Conservation (phyloP, 2,329 filamentous ascomycete species). For the Xylariaceae sp. region DNA sequence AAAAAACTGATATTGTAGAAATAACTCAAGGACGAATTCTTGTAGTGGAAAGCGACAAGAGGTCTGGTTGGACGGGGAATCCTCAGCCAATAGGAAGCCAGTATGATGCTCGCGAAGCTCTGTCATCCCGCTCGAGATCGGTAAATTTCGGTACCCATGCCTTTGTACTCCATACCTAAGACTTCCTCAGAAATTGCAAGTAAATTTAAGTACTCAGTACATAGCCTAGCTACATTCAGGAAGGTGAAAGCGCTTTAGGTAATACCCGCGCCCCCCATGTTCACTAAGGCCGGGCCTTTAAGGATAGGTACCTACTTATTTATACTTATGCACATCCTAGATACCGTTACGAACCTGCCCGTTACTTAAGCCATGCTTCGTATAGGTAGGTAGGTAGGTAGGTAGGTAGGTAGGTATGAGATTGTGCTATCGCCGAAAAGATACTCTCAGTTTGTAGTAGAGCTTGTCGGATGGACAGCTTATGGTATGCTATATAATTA, state of each 20-base stretch:
- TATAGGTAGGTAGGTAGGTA: neutral
- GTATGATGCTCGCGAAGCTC: constrained; percentile 12
- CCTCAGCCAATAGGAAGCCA: constrained; percentile 15
- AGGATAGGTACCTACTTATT: neutral
- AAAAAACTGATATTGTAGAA: constrained; percentile 20
- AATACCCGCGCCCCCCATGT: no score
- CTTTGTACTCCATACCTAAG: neutral
- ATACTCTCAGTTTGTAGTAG: no score
- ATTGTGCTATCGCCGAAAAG: no score
- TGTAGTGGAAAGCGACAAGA: constrained; percentile 12
- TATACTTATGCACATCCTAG: neutral
- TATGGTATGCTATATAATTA: no score
- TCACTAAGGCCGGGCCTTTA: no score
- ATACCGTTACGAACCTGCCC: no score
- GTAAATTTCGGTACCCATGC: neutral
- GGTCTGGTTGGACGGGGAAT: constrained; percentile 17
- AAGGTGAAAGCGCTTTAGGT: no score
- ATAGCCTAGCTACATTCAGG: no score
- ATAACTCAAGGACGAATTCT: constrained; percentile 19
- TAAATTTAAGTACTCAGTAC: no score
- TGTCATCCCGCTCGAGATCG: constrained; percentile 5
- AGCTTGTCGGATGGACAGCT: no score
- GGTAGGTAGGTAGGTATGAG: neutral
- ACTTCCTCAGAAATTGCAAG: no score
- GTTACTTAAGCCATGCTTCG: no score